Conservation (phyloP, 345 rosid genomes). For the Populus euphratica region DNA sequence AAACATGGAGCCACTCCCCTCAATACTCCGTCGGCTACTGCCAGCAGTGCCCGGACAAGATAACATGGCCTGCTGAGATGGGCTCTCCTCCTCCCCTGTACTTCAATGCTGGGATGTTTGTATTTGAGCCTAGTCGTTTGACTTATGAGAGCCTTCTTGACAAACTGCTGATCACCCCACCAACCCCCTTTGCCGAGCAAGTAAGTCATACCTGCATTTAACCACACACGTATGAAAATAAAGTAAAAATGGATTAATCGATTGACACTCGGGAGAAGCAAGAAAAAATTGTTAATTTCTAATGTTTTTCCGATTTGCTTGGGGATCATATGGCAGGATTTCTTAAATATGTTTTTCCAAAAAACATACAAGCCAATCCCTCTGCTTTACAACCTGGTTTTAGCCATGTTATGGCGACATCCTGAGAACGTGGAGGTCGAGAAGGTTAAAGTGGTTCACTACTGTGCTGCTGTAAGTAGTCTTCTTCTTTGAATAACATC, state of each 20-base stretch:
- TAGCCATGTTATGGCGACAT: conserved; percentile 21
- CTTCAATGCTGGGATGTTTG: conserved; percentile 27
- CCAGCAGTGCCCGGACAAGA: conserved; percentile 21
- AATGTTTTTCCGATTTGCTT: not conserved
- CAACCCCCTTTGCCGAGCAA: conserved; percentile 25
- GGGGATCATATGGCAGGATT: conserved; percentile 11
- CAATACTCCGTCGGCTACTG: conserved; percentile 18
- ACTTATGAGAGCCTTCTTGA: conserved; percentile 19
- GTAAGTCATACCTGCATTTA: not conserved
- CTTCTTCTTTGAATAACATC: not conserved
- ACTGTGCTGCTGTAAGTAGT: conserved; percentile 21
- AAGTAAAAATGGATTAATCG: too few relatives aligned
- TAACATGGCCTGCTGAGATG: conserved; percentile 17
- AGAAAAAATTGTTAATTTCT: not conserved
- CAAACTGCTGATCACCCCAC: conserved; percentile 12
- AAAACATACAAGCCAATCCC: conserved; percentile 19
- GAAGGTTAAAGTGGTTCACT: conserved; percentile 18
- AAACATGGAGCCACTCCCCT: conserved; percentile 20
- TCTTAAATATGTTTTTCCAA: conserved; percentile 17
- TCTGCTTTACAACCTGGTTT: conserved; percentile 16
- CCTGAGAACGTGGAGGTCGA: conserved; percentile 17
- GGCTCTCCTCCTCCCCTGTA: conserved; percentile 26
- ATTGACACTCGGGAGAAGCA: not conserved
- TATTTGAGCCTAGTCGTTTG: conserved; percentile 17
- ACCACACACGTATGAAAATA: too few relatives aligned